phyloP scores from a whole-genome alignment of 345 rosid genomes.

The Anastatica hierochuntica region DNA sequence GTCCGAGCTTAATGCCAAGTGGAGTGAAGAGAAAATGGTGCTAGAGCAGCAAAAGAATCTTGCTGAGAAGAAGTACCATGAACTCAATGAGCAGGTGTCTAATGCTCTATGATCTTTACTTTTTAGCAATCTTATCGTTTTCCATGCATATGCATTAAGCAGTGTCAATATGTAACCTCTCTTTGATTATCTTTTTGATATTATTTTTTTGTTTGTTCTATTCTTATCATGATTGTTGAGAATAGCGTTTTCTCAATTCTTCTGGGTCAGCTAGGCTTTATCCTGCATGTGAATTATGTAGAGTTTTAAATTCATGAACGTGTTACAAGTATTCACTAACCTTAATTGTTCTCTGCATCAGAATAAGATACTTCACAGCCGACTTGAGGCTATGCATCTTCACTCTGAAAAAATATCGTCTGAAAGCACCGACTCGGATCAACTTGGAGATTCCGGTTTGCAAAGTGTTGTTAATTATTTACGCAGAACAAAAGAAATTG shows the following conservation, averaged over 20 bases:
- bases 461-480: constrained; percentile 81
- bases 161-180: background rate
- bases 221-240: background rate
- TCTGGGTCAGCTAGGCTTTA: background rate
- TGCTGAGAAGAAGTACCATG: constrained; percentile 63
- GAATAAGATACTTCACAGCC: constrained; percentile 72
- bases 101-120: constrained; percentile 2
- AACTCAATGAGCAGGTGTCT: constrained; percentile 79
- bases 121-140: constrained; percentile 9
- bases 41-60: constrained; percentile 52
- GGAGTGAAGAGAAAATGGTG: constrained; percentile 52
- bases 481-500: constrained; percentile 80
- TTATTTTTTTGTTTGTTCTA: background rate
- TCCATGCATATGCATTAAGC: constrained; percentile 1
- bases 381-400: constrained; percentile 78
- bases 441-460: constrained; percentile 48
- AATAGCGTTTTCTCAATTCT: background rate
- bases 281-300: too few relatives aligned
- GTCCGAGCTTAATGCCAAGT: constrained; percentile 59
- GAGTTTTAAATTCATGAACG: background rate
- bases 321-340: constrained; percentile 6
- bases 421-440: constrained; percentile 30
- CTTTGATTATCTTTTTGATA: too few relatives aligned
- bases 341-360: constrained; percentile 17
- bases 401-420: constrained; percentile 41